Conservation (phyloP, 345 rosid genomes). For the Clausena lansium region DNA sequence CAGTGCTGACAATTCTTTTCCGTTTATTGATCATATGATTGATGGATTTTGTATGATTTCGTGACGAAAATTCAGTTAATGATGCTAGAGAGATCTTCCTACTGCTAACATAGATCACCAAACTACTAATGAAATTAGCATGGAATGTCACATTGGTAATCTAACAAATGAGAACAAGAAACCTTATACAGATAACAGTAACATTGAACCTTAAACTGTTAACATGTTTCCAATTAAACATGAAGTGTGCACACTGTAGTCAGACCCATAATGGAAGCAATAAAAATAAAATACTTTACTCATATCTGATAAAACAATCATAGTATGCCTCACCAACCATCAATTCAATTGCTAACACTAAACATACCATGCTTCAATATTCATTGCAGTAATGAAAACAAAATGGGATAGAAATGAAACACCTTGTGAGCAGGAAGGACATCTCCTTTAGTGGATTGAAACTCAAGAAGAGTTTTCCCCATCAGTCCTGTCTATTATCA, state of each 20-base stretch:
- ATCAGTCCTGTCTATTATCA: constrained; percentile 35
- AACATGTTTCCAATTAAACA: not conserved
- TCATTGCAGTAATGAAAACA: not conserved
- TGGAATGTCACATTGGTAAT: not conserved
- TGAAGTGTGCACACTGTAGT: not conserved
- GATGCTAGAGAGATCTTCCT: not conserved
- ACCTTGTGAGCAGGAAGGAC: constrained; percentile 97
- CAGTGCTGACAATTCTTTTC: not conserved
- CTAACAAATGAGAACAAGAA: not conserved
- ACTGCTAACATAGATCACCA: not conserved
- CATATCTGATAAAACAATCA: not conserved
- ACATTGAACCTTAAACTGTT: not conserved
- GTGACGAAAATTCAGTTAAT: not conserved
- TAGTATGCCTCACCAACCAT: not conserved
- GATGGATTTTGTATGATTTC: not conserved
- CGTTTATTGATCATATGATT: not conserved
- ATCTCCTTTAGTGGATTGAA: constrained; percentile 89
- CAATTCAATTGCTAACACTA: not conserved
- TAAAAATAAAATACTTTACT: not conserved
- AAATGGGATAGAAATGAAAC: not conserved
- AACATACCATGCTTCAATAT: not conserved
- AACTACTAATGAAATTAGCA: not conserved
- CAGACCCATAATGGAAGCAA: not conserved
- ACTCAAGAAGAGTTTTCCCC: constrained; percentile 89
- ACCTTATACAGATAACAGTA: not conserved